Conservation (phyloP, 1,284 basidiomycete species). For the Apiotrichum domesticum region DNA sequence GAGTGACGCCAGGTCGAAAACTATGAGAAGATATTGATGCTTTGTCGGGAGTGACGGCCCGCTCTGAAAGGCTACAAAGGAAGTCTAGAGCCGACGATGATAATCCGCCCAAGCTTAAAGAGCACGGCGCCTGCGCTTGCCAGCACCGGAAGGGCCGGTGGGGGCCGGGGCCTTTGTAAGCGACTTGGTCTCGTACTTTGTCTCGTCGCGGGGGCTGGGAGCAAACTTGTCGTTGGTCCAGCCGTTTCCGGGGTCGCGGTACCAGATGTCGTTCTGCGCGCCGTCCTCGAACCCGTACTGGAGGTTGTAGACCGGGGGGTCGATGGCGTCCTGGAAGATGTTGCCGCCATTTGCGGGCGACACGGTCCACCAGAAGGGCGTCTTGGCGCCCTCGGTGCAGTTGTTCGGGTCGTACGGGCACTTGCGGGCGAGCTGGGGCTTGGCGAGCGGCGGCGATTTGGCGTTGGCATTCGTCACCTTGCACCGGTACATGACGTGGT, state of each 20-base stretch:
- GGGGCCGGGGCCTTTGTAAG: too few species aligned
- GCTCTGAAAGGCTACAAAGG: too few species aligned
- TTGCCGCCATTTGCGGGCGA: constrained; percentile 41
- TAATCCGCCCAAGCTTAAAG: too few species aligned
- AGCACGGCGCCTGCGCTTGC: too few species aligned
- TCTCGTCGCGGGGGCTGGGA: too few species aligned
- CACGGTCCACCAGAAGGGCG: constrained; percentile 1
- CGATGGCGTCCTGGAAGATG: constrained; percentile 41
- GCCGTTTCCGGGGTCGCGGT: too few species aligned
- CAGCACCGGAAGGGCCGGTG: too few species aligned
- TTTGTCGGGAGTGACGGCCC: too few species aligned
- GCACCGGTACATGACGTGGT: background rate
- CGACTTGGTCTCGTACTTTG: background rate
- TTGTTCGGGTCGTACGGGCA: constrained; percentile 16
- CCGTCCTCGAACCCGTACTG: constrained; percentile 27
- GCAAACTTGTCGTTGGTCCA: too few species aligned
- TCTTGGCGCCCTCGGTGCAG: constrained; percentile 16
- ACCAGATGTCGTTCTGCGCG: constrained; percentile 28
- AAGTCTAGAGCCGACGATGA: too few species aligned
- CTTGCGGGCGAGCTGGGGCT: constrained; percentile 4
- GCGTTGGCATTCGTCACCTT: background rate
- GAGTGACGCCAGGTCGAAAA: too few species aligned
- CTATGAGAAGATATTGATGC: too few species aligned
- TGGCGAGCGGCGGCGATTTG: constrained; percentile 18
- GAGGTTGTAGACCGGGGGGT: constrained; percentile 24